Percentiles rank a stretch among this genome's conserved stretches.
Evolutionary conservation across 768 basidiomycete genomes (phyloP).

Genomic region (Mycena metata): DNA sequence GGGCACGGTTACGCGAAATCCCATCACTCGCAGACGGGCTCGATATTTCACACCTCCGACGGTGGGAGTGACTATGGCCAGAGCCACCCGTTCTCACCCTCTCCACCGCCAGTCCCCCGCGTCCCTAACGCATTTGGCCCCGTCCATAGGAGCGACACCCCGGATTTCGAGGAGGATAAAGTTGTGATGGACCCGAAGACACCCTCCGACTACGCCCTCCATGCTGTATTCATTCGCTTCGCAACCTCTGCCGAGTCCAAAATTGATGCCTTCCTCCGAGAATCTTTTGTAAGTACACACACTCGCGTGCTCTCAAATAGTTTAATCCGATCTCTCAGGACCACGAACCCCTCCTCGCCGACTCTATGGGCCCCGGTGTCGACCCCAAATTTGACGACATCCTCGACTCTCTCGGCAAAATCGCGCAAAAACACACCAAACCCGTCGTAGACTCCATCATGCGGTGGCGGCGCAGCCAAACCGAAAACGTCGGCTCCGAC

Average conservation of each 20-base stretch:
- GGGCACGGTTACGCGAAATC: slow-evolving; percentile 77
- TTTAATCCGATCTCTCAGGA: slow-evolving; percentile 60
- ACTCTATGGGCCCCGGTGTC: slow-evolving; percentile 77
- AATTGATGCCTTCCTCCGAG: slow-evolving; percentile 80
- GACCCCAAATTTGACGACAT: slow-evolving; percentile 89
- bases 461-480: slow-evolving; percentile 87
- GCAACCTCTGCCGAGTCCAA: slow-evolving; percentile 84
- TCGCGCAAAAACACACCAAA: slow-evolving; percentile 87
- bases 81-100: slow-evolving; percentile 61
- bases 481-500: slow-evolving; percentile 67
- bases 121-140: slow-evolving; percentile 74
- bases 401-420: slow-evolving; percentile 86
- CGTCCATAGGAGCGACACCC: slow-evolving; percentile 64
- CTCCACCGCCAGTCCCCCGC: slow-evolving; percentile 85
- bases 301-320: slow-evolving; percentile 4
- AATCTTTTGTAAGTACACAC: slow-evolving; percentile 69
- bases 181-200: slow-evolving; percentile 80
- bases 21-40: slow-evolving; percentile 83
- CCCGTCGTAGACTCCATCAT: slow-evolving; percentile 89
- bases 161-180: slow-evolving; percentile 78
- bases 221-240: slow-evolving; percentile 90
- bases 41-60: slow-evolving; percentile 79
- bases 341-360: slow-evolving; percentile 73
- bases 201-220: slow-evolving; percentile 89
- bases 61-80: slow-evolving; percentile 77